Evolutionary conservation across 495 filamentous ascomycete species (phyloP), one percentile per base, ranked within the genome.

Genomic region (Neurospora sp.): DNA sequence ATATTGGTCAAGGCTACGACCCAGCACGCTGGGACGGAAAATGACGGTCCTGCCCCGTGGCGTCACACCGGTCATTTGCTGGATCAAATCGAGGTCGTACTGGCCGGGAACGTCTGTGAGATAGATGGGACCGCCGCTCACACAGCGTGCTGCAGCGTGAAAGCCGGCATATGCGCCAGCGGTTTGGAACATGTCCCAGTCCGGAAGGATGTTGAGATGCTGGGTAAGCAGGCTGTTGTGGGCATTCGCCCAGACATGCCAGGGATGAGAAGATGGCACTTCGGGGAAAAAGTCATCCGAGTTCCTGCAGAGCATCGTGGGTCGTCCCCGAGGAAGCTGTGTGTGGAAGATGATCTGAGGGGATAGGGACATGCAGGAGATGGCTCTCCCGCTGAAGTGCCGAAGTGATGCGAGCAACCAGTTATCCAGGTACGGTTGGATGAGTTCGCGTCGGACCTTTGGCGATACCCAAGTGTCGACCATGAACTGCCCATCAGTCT

Each of bases 131-230:
- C 96, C 96, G 1, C 96, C 96, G 70, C 90, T 93, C 11, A 99
- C 88, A 80, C 93, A 97, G 18, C 96, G 87, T 12, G 93, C 94
- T 12, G 96, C 94, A 39, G 92, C 96, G 71, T 99, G 96, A 81
- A 94, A 96, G 0, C 86, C 86, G 1, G 90, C 90, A 76, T 92
- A 96, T 3, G 87, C 83, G 77, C 95, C 92, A 18, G 81, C 80
- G 1, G 96, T 97, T 79, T 99, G 96, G 81, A 99, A 99, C 96
- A 99, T 98, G 81, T 98, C 96, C 96, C 96, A 99, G 81, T 99
- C 96, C 0, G 94, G 94, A 2, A 88, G 76, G 14, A 84, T 69
- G 72, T 86, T 85, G 20, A 89, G 77, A 72, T 88, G 85, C 70
- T 86, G 84, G 2, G 94, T 95, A 23, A 97, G 84, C 16, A 97